Conservation (phyloP, 2,329 filamentous ascomycete genomes). For the Penicillium sclerotigenum region DNA sequence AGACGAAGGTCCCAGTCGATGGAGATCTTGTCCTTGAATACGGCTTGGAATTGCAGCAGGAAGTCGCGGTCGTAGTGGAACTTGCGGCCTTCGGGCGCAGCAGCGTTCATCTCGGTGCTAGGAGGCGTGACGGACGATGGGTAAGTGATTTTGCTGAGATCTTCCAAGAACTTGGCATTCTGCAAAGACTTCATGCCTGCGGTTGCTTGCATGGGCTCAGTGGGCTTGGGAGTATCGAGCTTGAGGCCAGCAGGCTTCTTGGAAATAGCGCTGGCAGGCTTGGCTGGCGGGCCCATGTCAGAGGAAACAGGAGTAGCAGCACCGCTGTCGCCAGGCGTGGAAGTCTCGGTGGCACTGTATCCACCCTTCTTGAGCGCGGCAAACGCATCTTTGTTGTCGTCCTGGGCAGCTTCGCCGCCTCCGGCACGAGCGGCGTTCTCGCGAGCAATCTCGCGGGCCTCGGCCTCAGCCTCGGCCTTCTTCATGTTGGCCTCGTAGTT, state of each 20-base stretch:
- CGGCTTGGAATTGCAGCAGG: constrained; percentile 90
- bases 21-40: constrained; percentile 95
- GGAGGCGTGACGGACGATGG: constrained; percentile 81
- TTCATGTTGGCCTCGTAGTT: constrained; percentile 49
- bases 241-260: constrained; percentile 90
- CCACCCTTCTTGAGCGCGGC: constrained; percentile 45
- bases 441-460: constrained; percentile 46
- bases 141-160: constrained; percentile 76
- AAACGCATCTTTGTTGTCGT: constrained; percentile 37
- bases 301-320: constrained; percentile 44
- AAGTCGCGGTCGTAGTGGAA: constrained; percentile 97
- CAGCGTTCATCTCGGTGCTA: constrained; percentile 81
- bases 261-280: constrained; percentile 52
- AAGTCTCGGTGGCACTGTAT: constrained; percentile 34
- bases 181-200: constrained; percentile 91
- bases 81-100: constrained; percentile 68
- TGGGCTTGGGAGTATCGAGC: constrained; percentile 76
- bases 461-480: constrained; percentile 48
- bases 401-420: constrained; percentile 25
- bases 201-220: constrained; percentile 89
- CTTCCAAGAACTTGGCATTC: constrained; percentile 81
- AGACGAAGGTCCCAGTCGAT: constrained; percentile 89
- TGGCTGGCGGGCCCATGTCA: constrained; percentile 51
- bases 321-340: constrained; percentile 45
- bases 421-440: constrained; percentile 36